phyloP scores from a whole-genome alignment of 2,329 filamentous ascomycete species.

The Fusarium sp. region DNA sequence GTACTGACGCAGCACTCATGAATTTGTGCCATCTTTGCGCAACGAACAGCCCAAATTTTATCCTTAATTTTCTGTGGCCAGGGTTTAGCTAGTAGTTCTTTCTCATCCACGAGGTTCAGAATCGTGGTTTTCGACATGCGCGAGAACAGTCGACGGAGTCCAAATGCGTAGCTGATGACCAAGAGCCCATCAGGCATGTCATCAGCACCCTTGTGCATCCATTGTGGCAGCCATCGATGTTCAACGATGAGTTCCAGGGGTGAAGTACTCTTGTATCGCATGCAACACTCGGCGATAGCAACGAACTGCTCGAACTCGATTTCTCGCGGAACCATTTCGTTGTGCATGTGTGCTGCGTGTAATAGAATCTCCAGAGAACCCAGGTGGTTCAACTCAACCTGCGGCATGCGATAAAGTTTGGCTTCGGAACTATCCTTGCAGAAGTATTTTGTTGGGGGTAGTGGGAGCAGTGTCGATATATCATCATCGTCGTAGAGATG shows the following conservation, averaged over 20 bases:
- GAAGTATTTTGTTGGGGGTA: slow-evolving; percentile 49
- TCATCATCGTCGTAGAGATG: slow-evolving; percentile 52
- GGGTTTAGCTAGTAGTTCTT: slow-evolving; percentile 54
- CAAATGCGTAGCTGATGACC: slow-evolving; percentile 64
- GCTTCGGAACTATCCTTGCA: slow-evolving; percentile 58
- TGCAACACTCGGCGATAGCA: slow-evolving; percentile 61
- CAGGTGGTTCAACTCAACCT: slow-evolving; percentile 57
- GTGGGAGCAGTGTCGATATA: slow-evolving; percentile 49
- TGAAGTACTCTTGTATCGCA: slow-evolving; percentile 62
- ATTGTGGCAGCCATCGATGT: slow-evolving; percentile 62
- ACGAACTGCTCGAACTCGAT: slow-evolving; percentile 62
- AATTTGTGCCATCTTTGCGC: slow-evolving; percentile 62
- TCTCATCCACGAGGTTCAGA: slow-evolving; percentile 56
- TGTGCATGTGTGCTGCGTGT: slow-evolving; percentile 63
- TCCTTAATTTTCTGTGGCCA: slow-evolving; percentile 61
- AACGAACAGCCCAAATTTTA: slow-evolving; percentile 60
- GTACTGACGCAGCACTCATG: slow-evolving; percentile 56
- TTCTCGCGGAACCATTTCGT: slow-evolving; percentile 56
- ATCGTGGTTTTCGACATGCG: slow-evolving; percentile 62
- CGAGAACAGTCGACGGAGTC: slow-evolving; percentile 59
- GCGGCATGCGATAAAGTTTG: slow-evolving; percentile 63
- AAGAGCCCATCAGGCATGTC: slow-evolving; percentile 61
- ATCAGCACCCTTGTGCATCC: slow-evolving; percentile 60
- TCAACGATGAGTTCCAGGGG: slow-evolving; percentile 63
- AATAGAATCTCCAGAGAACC: slow-evolving; percentile 58